Conservation (phyloP, 805 yeast genomes). For the Monosporozyma siamensis region DNA sequence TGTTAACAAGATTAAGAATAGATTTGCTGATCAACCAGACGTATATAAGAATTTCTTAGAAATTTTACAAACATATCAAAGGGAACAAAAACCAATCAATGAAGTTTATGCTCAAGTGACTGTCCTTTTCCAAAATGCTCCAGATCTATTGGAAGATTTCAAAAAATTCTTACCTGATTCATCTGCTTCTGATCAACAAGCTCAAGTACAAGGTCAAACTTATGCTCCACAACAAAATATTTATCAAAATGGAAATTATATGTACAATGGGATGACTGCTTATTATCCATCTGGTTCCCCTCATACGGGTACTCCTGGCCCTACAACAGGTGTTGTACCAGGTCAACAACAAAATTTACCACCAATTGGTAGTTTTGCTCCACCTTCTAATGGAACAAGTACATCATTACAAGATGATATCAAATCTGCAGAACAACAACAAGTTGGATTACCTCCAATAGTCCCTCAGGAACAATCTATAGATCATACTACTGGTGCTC, state of each 20-base stretch:
- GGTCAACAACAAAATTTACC: constrained; percentile 25
- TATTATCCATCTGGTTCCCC: constrained; percentile 3
- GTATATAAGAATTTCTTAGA: constrained; percentile 91
- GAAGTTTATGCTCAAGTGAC: constrained; percentile 95
- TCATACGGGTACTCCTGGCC: not conserved
- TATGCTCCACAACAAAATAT: not conserved
- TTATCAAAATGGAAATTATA: not conserved
- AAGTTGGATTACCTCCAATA: constrained; percentile 22
- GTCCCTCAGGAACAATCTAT: constrained; percentile 13
- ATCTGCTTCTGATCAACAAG: constrained; percentile 7
- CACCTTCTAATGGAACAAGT: constrained; percentile 28
- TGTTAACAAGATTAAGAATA: constrained; percentile 90
- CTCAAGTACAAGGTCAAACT: constrained; percentile 8
- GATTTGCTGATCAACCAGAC: constrained; percentile 90
- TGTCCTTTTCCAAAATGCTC: constrained; percentile 79
- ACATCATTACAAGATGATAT: constrained; percentile 6
- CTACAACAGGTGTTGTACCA: not conserved
- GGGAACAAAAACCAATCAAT: constrained; percentile 89
- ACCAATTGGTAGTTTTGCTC: constrained; percentile 32
- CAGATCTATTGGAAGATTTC: constrained; percentile 89
- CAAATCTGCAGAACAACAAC: constrained; percentile 4
- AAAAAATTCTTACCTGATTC: constrained; percentile 87
- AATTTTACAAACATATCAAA: constrained; percentile 90
- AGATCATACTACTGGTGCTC: not conserved
- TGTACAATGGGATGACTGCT: constrained; percentile 5